Conservation (phyloP, 2,329 filamentous ascomycete genomes). For the Xylariaceae sp. region DNA sequence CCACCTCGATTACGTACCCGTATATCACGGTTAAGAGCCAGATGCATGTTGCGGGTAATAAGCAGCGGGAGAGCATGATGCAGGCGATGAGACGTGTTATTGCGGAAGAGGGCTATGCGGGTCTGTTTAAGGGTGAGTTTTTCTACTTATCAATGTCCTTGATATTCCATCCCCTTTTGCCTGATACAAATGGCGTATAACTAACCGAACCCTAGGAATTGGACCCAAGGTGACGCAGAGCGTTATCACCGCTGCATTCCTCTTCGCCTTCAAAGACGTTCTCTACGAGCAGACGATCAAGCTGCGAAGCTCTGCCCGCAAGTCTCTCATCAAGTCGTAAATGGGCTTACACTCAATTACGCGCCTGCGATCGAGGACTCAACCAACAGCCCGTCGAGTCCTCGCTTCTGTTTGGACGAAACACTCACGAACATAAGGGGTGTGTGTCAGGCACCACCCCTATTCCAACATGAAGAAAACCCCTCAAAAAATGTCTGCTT, state of each 20-base stretch:
- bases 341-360: not conserved
- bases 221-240: conserved; percentile 95
- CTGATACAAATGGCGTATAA: not conserved
- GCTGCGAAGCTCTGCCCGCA: conserved; percentile 48
- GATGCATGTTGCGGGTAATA: conserved; percentile 83
- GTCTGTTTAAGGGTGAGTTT: conserved; percentile 83
- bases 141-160: not conserved
- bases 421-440: not conserved
- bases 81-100: conserved; percentile 74
- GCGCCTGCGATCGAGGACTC: too few relatives aligned
- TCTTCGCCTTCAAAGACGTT: conserved; percentile 97
- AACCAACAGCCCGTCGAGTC: not conserved
- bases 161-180: not conserved
- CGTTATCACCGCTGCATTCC: conserved; percentile 88
- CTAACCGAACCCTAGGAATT: conserved; percentile 57
- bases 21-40: conserved; percentile 99
- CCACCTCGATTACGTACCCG: conserved; percentile 90
- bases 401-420: not conserved
- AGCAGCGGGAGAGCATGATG: conserved; percentile 72
- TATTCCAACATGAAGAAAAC: too few relatives aligned
- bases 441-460: too few relatives aligned
- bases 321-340: conserved; percentile 31
- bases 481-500: too few relatives aligned
- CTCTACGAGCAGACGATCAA: conserved; percentile 78
- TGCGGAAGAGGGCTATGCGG: conserved; percentile 81